Evolutionary conservation across 2,329 filamentous ascomycete species (phyloP).

Genomic region (Aspergillus sp.): DNA sequence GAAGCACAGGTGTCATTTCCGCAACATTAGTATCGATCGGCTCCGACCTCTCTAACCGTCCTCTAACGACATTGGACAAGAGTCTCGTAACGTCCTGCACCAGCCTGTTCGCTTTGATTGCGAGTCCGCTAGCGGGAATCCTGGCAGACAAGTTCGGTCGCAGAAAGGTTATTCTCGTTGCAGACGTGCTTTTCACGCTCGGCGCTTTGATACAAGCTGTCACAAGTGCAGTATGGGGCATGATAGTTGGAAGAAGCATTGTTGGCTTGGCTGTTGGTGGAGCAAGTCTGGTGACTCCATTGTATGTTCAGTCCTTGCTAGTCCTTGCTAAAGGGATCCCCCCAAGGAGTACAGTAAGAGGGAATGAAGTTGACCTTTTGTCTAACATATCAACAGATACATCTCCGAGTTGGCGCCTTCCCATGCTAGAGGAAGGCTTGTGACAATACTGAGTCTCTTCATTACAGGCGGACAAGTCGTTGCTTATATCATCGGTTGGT

Average conservation of each 20-base stretch:
- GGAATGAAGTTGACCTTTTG: background rate
- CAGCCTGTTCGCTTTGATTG: constrained; percentile 59
- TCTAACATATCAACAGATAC: constrained; percentile 53
- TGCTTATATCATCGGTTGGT: constrained; percentile 82
- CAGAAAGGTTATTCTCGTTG: constrained; percentile 50
- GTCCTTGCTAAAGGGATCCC: background rate
- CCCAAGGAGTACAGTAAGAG: background rate
- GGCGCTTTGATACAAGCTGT: constrained; percentile 48
- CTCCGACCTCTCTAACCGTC: constrained; percentile 54
- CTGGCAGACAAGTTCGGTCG: constrained; percentile 54
- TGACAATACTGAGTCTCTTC: constrained; percentile 79
- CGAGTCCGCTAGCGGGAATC: constrained; percentile 56
- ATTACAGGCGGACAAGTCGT: constrained; percentile 87
- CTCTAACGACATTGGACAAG: constrained; percentile 58
- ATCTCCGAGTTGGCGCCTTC: constrained; percentile 84
- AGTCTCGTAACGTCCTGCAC: constrained; percentile 61
- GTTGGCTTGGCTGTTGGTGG: constrained; percentile 51
- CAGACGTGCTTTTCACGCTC: constrained; percentile 49
- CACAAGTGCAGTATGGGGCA: constrained; percentile 45
- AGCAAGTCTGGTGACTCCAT: constrained; percentile 74
- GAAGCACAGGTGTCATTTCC: constrained; percentile 62
- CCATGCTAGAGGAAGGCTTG: constrained; percentile 72
- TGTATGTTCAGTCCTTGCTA: constrained; percentile 48
- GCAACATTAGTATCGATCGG: constrained; percentile 60
- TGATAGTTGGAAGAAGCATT: constrained; percentile 50